Evolutionary conservation across 202 grass and related monocot genomes (phyloP).

Genomic region (Dendrocalamus latiflorus): DNA sequence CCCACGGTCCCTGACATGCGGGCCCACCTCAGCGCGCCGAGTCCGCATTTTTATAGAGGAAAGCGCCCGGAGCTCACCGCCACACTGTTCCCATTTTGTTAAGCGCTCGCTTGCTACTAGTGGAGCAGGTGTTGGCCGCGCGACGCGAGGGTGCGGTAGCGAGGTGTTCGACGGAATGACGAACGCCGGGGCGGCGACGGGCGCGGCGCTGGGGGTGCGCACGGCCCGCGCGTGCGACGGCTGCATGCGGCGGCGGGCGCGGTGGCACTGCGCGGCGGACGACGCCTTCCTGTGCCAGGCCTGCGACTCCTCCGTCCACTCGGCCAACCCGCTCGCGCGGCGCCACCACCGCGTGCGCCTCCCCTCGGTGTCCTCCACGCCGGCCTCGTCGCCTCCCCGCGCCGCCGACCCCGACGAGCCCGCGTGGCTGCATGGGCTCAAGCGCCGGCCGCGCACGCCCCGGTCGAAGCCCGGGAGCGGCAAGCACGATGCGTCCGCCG

Average conservation of each 20-base stretch:
- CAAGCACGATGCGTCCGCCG: slow-evolving; percentile 1
- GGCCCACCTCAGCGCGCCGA: background rate
- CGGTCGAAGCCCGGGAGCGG: slow-evolving; percentile 44
- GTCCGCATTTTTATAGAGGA: slow-evolving; percentile 32
- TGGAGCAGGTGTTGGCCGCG: no score
- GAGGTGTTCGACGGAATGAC: slow-evolving; percentile 34
- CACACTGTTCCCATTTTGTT: slow-evolving; percentile 33
- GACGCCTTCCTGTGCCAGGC: slow-evolving; percentile 85
- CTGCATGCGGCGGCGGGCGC: no score
- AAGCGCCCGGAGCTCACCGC: background rate
- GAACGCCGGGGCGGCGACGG: slow-evolving; percentile 28
- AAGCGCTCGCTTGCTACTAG: slow-evolving; percentile 8
- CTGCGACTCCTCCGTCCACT: slow-evolving; percentile 86
- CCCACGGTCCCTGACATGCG: background rate
- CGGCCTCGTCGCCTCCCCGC: slow-evolving; percentile 1
- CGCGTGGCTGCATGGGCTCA: slow-evolving; percentile 65
- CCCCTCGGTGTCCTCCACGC: background rate
- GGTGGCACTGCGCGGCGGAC: slow-evolving; percentile 81
- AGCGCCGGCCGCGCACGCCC: slow-evolving; percentile 71
- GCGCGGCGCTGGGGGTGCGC: slow-evolving; percentile 44
- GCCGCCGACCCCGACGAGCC: slow-evolving; percentile 28
- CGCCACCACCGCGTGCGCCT: slow-evolving; percentile 85
- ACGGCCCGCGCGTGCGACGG: slow-evolving; percentile 77
- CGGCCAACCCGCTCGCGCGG: slow-evolving; percentile 72
- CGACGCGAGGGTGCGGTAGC: background rate